A percentile compares a stretch with the other conserved stretches of the same genome.
phyloP scores from a whole-genome alignment of 78 protist genomes.

The Monocercomonoides exilis region DNA sequence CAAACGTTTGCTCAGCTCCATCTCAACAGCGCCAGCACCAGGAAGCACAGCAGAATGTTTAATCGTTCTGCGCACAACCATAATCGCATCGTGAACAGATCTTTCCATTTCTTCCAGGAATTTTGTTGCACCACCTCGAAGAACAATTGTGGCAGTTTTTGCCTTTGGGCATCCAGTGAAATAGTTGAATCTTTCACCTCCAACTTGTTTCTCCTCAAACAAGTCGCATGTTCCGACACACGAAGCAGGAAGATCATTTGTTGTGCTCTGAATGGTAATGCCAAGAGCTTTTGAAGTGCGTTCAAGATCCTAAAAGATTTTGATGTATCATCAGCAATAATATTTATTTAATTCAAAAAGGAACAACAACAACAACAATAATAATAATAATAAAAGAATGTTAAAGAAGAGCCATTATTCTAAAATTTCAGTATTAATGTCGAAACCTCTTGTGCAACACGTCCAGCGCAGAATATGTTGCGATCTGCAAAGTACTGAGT shows the following conservation, averaged over 20 bases:
- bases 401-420: not conserved
- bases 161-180: constrained; percentile 78
- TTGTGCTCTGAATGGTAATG: constrained; percentile 75
- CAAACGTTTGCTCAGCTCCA: constrained; percentile 77
- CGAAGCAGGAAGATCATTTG: constrained; percentile 46
- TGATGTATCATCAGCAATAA: not conserved
- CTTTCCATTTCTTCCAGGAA: constrained; percentile 95
- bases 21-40: constrained; percentile 99
- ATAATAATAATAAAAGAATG: not conserved
- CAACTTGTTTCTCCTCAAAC: constrained; percentile 96
- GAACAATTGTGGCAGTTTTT: constrained; percentile 82
- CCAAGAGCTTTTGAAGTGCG: constrained; percentile 80
- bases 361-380: not conserved
- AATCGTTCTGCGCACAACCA: constrained; percentile 84
- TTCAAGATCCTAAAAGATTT: constrained; percentile 53
- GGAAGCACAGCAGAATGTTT: constrained; percentile 71
- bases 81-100: constrained; percentile 96
- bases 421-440: not conserved
- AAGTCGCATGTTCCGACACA: constrained; percentile 85
- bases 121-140: constrained; percentile 98
- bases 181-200: constrained; percentile 83
- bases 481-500: constrained; percentile 99
- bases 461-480: constrained; percentile 97
- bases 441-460: constrained; percentile 75
- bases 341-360: not conserved